Conservation (phyloP, 495 filamentous ascomycete species). For the Baudoinia panamericana region DNA sequence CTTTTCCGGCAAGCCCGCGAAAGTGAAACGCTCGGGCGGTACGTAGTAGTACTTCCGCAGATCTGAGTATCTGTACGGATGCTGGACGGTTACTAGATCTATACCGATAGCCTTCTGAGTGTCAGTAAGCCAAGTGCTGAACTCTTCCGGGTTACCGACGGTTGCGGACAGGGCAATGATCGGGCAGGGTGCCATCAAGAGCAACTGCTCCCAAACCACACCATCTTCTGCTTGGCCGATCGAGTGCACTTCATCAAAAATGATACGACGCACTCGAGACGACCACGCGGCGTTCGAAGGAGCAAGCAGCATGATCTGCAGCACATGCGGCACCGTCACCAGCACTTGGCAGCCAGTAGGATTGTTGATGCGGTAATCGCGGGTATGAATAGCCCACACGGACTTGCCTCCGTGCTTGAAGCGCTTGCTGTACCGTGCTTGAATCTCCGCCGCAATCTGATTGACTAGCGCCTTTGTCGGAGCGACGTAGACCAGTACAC, state of each 20-base stretch:
- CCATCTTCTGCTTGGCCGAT: slow-evolving; percentile 69
- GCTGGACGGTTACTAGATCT: slow-evolving; percentile 51
- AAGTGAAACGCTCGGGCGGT: slow-evolving; percentile 39
- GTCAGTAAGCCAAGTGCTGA: slow-evolving; percentile 50
- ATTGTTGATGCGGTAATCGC: slow-evolving; percentile 60
- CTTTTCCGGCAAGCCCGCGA: slow-evolving; percentile 41
- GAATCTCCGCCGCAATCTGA: slow-evolving; percentile 66
- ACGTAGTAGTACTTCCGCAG: slow-evolving; percentile 55
- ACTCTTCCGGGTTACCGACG: slow-evolving; percentile 60
- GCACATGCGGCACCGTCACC: slow-evolving; percentile 63
- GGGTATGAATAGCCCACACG: slow-evolving; percentile 68
- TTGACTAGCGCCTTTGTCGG: slow-evolving; percentile 76
- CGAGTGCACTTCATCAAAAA: slow-evolving; percentile 75
- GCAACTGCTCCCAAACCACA: slow-evolving; percentile 67
- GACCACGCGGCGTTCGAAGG: slow-evolving; percentile 60
- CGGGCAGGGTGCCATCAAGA: slow-evolving; percentile 59
- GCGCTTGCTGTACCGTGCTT: slow-evolving; percentile 52
- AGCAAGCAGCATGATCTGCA: slow-evolving; percentile 65
- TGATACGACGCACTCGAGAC: slow-evolving; percentile 52
- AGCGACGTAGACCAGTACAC: slow-evolving; percentile 62
- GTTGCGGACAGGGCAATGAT: slow-evolving; percentile 74
- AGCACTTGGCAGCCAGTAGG: slow-evolving; percentile 58
- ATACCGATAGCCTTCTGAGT: slow-evolving; percentile 45
- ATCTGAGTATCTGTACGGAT: slow-evolving; percentile 57
- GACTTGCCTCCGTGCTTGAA: slow-evolving; percentile 44